Evolutionary conservation across 2,329 filamentous ascomycete species (phyloP), one percentile per base, ranked within the genome.

Genomic region (Cercospora sesami): DNA sequence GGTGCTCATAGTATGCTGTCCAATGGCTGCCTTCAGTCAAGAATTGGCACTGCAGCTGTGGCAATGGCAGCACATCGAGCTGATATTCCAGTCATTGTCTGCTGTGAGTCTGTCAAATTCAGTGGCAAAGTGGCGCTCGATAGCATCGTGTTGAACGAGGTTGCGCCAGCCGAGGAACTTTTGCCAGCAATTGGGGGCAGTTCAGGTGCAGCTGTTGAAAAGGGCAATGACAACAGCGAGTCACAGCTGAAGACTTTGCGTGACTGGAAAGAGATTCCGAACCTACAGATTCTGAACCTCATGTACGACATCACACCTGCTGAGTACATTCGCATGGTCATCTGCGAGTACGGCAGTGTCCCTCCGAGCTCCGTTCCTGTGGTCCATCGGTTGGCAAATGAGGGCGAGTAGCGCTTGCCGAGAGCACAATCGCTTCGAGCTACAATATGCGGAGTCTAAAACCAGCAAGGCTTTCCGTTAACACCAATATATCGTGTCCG

Each of bases 41-140:
- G 93, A 21, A 89, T 93, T 9, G 95, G 95, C 69, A 97, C 94
- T 3, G 92, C 92, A 26, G 87, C 95, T 68, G 86, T 98, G 9
- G 94, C 94, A 18, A 91, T 95, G 83, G 89, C 91, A 51, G 94
- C 94, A 5, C 88, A 90, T 62, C 88, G 91, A 66, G 84, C 89
- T 21, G 89, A 90, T 67, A 87, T 94, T 42, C 91, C 92, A 0
- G 92, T 98, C 67, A 89, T 96, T 36, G 92, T 96, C 3, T 91
- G 96, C 68, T 97, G 93, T 79, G 94, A 98, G 82, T 95, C 91
- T 4, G 90, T 98, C 82, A 99, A 98, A 81, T 97, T 98, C 79
- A 91, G 95, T 75, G 89, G 93, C 74, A 90, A 93, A 67, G 92
- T 97, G 10, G 91, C 93, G 6, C 88, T 96, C 14, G 95, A 98